phyloP scores from a whole-genome alignment of 345 rosid species.

The Salix viminalis region DNA sequence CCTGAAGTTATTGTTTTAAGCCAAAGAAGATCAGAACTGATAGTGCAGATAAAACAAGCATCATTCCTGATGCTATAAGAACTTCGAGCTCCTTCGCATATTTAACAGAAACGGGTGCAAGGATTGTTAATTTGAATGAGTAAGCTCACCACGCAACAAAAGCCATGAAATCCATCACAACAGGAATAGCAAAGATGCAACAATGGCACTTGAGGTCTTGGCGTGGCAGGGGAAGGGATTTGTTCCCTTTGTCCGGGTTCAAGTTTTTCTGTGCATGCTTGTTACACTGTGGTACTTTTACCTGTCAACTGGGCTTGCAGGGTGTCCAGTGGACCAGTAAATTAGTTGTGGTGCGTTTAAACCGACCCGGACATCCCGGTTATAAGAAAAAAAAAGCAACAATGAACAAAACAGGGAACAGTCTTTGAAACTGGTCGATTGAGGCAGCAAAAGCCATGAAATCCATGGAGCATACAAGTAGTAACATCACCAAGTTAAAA shows the following conservation, averaged over 20 bases:
- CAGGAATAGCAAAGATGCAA: conserved; percentile 35
- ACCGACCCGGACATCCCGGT: too few species aligned
- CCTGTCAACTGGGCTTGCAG: too few species aligned
- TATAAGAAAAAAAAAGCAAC: background rate
- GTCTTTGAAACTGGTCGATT: conserved; percentile 28
- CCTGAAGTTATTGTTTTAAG: conserved; percentile 24
- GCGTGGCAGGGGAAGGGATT: too few species aligned
- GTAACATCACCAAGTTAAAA: conserved; percentile 40
- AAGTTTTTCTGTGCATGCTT: too few species aligned
- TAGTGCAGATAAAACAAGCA: conserved; percentile 39
- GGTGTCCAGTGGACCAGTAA: accelerated
- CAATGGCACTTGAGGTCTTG: conserved; percentile 20
- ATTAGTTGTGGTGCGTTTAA: too few species aligned
- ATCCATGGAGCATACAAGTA: conserved; percentile 65
- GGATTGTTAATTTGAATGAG: conserved; percentile 51
- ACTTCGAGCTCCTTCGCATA: conserved; percentile 47
- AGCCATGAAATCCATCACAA: conserved; percentile 6
- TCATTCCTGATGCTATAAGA: conserved; percentile 28
- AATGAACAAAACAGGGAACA: conserved; percentile 24
- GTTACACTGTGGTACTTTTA: too few species aligned
- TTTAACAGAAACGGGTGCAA: conserved; percentile 53
- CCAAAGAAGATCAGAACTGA: conserved; percentile 49
- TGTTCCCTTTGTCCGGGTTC: too few species aligned
- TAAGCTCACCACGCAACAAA: conserved; percentile 65
- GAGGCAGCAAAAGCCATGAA: conserved; percentile 64